Conservation (phyloP, 805 yeast genomes). For the Tetrapisispora taiwanensis region DNA sequence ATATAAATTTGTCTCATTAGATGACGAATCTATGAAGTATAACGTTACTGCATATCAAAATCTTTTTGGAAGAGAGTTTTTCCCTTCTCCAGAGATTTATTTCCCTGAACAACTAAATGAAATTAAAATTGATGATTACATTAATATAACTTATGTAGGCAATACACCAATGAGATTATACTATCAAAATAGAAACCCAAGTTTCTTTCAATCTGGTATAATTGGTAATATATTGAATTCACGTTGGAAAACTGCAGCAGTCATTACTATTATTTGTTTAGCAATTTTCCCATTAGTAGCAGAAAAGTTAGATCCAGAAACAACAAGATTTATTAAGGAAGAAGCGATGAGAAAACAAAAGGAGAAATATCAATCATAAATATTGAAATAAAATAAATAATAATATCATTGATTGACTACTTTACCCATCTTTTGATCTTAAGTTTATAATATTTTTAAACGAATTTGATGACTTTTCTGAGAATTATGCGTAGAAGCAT, state of each 20-base stretch:
- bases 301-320: conserved; percentile 35
- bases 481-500: no score
- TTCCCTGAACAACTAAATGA: conserved; percentile 24
- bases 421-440: no score
- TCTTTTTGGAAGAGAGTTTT: conserved; percentile 27
- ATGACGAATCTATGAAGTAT: conserved; percentile 9
- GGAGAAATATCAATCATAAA: conserved; percentile 12
- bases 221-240: conserved; percentile 30
- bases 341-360: conserved; percentile 21
- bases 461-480: no score
- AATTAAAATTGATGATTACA: conserved; percentile 13
- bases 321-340: conserved; percentile 28
- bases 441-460: no score
- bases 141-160: conserved; percentile 8
- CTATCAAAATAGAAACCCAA: conserved; percentile 25
- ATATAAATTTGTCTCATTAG: conserved; percentile 12
- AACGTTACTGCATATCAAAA: conserved; percentile 21
- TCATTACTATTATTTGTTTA: conserved; percentile 19
- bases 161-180: conserved; percentile 28
- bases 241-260: conserved; percentile 31
- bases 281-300: conserved; percentile 28
- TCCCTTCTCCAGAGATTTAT: conserved; percentile 25
- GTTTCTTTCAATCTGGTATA: conserved; percentile 30
- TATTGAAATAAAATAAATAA: no score
- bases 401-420: no score